Conservation (phyloP, 495 filamentous ascomycete species). For the Neurospora tetrasperma region DNA sequence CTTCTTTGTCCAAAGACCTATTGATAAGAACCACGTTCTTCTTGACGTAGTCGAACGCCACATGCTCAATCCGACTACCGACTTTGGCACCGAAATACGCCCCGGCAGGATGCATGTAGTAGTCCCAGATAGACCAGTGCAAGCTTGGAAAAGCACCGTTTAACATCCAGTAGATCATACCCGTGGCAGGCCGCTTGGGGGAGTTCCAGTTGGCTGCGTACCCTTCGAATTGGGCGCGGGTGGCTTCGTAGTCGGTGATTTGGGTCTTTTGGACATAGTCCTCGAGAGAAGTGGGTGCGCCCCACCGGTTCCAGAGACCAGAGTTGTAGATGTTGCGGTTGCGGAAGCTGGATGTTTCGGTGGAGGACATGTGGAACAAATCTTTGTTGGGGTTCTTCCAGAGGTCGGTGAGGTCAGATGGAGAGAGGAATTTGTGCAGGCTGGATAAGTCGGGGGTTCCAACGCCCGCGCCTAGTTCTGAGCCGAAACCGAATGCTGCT, state of each 20-base stretch:
- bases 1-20: slow-evolving; percentile 33
- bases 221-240: slow-evolving; percentile 48
- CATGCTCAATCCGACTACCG: slow-evolving; percentile 43
- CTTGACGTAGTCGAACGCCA: slow-evolving; percentile 42
- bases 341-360: slow-evolving; percentile 41
- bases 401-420: slow-evolving; percentile 39
- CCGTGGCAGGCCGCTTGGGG: slow-evolving; percentile 41
- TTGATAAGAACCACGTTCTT: slow-evolving; percentile 46
- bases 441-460: slow-evolving; percentile 49
- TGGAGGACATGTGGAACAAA: slow-evolving; percentile 52
- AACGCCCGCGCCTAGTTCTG: slow-evolving; percentile 50
- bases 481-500: slow-evolving; percentile 53
- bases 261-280: slow-evolving; percentile 42
- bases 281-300: slow-evolving; percentile 38
- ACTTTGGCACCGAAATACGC: slow-evolving; percentile 51
- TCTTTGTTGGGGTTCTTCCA: slow-evolving; percentile 45
- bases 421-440: slow-evolving; percentile 43
- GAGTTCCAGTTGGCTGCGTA: slow-evolving; percentile 43
- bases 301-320: slow-evolving; percentile 43
- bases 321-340: slow-evolving; percentile 47
- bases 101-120: slow-evolving; percentile 48
- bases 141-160: slow-evolving; percentile 55
- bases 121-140: slow-evolving; percentile 59
- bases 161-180: slow-evolving; percentile 60
- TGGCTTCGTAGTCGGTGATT: slow-evolving; percentile 55